Base-by-base conservation (phyloP, 441 rosid genomes). In the Syzygium malaccense region DNA sequence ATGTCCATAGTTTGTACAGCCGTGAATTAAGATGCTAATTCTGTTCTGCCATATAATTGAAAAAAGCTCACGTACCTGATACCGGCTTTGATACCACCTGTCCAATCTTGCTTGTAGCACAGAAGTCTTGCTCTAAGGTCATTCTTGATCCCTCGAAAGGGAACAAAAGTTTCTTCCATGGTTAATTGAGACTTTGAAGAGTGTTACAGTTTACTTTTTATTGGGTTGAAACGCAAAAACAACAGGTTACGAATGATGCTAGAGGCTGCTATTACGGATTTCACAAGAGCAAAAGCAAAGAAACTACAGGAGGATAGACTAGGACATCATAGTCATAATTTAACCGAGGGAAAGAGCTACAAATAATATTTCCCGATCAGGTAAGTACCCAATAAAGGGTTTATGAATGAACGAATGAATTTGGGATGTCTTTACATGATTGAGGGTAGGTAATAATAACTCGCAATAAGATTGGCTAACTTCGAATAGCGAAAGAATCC, bases 151-250 rank as follows among this genome's bases (percentile, higher is more conserved):
- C 98, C 98, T 79, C 96, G 95, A 68, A 96, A 88, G 83, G 98
- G 98, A 91, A 95, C 97, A 91, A 96, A 96, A 87, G 97, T 96
- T 90, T 96, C 97, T 91, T 96, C 97, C 98, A 96, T 96, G 91
- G 90, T 53, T 58, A 37, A 55, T 85, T 10, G 45, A n/a, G 25
- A 85, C 54, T 92, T 87, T 80, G 85, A 93, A 91, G 83, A 80
- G 85, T 23, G 85, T 83, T 57, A 14, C n/a, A 41, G 6, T 25
- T 25, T 41, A 75, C 83, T 23, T 4, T 75, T 41, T 75, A 41
- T 75, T 75, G 51, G 83, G 83, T 75, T 37, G 87, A 85, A 13
- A 89, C 87, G 87, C 75, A 51, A 89, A 89, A 30, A 58, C n/a
- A 88, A 90, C 87, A 86, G 86, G 92, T 94, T 93, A 33, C 19